Evolutionary conservation across 2,329 filamentous ascomycete species (phyloP).

Genomic region (Neofusicoccum parvum): DNA sequence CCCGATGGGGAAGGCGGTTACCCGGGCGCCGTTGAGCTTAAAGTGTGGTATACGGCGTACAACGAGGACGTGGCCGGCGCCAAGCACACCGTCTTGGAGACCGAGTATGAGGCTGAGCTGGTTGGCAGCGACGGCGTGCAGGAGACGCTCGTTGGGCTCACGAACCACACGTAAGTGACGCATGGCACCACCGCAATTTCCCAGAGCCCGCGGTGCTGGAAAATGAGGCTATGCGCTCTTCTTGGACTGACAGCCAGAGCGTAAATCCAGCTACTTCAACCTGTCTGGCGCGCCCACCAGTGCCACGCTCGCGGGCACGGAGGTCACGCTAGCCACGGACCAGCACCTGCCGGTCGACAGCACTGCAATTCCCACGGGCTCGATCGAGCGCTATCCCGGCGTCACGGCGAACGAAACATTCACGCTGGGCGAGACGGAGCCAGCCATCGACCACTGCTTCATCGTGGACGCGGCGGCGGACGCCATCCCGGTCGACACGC

Average conservation of each 20-base stretch:
- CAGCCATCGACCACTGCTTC: conserved; percentile 90
- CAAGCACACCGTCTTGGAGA: conserved; percentile 71
- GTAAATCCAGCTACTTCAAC: conserved; percentile 63
- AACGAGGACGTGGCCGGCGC: conserved; percentile 65
- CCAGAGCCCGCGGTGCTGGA: not conserved
- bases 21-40: conserved; percentile 79
- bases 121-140: conserved; percentile 69
- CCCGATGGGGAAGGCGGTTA: conserved; percentile 86
- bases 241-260: too few relatives aligned
- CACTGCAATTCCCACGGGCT: conserved; percentile 72
- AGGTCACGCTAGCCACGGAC: conserved; percentile 60
- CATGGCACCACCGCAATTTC: conserved; percentile 10
- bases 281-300: conserved; percentile 56
- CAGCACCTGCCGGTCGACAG: conserved; percentile 74
- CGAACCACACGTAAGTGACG: conserved; percentile 81
- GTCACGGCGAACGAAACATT: conserved; percentile 70
- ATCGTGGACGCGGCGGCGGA: conserved; percentile 59
- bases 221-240: too few relatives aligned
- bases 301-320: conserved; percentile 64
- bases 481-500: conserved; percentile 58
- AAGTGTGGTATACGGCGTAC: conserved; percentile 76
- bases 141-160: conserved; percentile 92
- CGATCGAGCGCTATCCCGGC: conserved; percentile 65
- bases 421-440: conserved; percentile 68
- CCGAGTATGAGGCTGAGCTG: conserved; percentile 88